Evolutionary conservation across 1,284 basidiomycete genomes (phyloP).

Genomic region (Veloboletus limbatus): DNA sequence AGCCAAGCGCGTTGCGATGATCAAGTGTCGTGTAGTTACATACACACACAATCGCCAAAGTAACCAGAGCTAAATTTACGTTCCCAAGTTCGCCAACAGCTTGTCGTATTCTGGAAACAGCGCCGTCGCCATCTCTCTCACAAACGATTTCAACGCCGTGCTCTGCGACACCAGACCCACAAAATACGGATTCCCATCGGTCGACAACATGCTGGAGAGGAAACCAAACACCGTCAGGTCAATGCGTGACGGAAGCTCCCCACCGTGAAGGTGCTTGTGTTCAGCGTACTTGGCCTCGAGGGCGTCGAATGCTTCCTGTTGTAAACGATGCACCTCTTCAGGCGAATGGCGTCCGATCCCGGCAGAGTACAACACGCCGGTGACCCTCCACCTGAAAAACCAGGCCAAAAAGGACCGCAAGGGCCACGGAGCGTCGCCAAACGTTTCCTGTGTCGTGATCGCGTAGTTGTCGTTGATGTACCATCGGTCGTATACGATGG

Average conservation of each 20-base stretch:
- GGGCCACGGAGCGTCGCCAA: conserved; percentile 17
- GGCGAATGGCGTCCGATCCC: conserved; percentile 33
- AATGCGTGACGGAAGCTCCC: conserved; percentile 28
- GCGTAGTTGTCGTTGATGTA: conserved; percentile 27
- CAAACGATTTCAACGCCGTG: conserved; percentile 19
- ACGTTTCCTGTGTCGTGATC: conserved; percentile 12
- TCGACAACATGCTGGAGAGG: conserved; percentile 28
- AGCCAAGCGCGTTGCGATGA: conserved; percentile 26
- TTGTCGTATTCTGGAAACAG: conserved; percentile 31
- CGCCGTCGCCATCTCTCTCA: conserved; percentile 22
- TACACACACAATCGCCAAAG: conserved; percentile 2
- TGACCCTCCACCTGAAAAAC: conserved; percentile 22
- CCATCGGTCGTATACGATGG: conserved; percentile 34
- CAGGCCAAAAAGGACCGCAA: conserved; percentile 24
- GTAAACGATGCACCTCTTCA: conserved; percentile 32
- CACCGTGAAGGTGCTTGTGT: conserved; percentile 27
- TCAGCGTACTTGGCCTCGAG: conserved; percentile 28
- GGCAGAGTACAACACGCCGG: conserved; percentile 14
- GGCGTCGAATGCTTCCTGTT: conserved; percentile 32
- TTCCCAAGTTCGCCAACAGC: conserved; percentile 18
- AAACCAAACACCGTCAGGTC: conserved; percentile 34
- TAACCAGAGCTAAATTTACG: neutral
- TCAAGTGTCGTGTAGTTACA: too few species aligned
- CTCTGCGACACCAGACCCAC: conserved; percentile 24
- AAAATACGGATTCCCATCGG: conserved; percentile 29